phyloP scores from a whole-genome alignment of 352 stramenopile species.

The Ophiocytium majus region DNA sequence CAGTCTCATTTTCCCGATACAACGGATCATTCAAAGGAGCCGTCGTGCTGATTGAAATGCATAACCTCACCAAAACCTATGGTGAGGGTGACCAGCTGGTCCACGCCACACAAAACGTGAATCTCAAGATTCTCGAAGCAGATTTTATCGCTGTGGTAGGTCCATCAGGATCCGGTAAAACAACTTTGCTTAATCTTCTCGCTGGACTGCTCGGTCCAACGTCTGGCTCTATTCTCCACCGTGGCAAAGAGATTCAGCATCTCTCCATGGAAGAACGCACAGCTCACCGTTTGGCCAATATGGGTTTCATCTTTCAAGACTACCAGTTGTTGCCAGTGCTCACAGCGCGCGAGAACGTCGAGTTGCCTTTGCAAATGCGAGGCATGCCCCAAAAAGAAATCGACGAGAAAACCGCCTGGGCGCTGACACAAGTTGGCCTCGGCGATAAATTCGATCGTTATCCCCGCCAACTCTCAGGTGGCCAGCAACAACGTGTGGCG shows the following conservation, averaged over 20 bases:
- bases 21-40: neutral
- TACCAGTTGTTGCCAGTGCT: neutral
- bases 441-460: neutral
- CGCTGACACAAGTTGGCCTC: neutral
- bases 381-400: neutral
- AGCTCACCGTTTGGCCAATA: neutral
- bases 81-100: neutral
- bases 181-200: conserved; percentile 4
- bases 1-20: neutral
- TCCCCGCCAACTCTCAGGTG: neutral
- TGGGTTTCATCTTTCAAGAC: conserved; percentile 12
- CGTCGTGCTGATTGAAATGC: neutral
- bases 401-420: neutral
- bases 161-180: conserved; percentile 2
- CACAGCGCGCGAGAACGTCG: conserved; percentile 2
- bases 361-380: neutral
- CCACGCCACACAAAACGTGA: neutral
- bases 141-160: conserved; percentile 5
- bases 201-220: neutral
- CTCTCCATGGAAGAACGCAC: neutral
- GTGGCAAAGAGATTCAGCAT: neutral
- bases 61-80: neutral
- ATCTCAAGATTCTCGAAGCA: neutral
- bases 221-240: neutral
- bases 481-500: neutral